Percentiles rank a stretch among this genome's conserved stretches.
Conservation (phyloP, 1,284 basidiomycete genomes). For the Thecaphora frezii region DNA sequence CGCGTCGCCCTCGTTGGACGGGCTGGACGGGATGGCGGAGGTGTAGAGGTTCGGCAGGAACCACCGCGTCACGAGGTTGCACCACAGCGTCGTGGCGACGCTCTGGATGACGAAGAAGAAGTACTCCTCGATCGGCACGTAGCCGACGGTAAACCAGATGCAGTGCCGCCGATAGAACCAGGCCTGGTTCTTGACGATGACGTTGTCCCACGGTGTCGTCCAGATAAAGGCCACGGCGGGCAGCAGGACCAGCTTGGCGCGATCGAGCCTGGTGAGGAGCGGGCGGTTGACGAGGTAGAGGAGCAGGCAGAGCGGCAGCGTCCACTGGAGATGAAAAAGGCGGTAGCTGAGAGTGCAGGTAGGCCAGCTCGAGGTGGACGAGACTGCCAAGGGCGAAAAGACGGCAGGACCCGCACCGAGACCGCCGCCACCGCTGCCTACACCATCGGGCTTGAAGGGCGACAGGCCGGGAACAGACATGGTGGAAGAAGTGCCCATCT, state of each 20-base stretch:
- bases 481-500: too few relatives aligned
- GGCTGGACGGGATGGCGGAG: neutral
- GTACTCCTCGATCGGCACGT: constrained; percentile 52
- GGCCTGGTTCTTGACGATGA: constrained; percentile 43
- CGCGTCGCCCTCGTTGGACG: neutral
- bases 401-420: too few relatives aligned
- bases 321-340: constrained; percentile 46
- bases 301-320: constrained; percentile 34
- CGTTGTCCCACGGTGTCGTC: constrained; percentile 54
- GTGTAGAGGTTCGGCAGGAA: constrained; percentile 29
- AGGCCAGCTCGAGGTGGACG: constrained; percentile 18
- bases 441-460: too few relatives aligned
- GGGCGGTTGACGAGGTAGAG: constrained; percentile 37
- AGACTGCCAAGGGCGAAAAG: neutral
- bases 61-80: constrained; percentile 47
- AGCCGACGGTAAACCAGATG: constrained; percentile 47
- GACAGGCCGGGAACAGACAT: too few relatives aligned
- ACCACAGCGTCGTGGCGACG: constrained; percentile 46
- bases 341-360: constrained; percentile 45
- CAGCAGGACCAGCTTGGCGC: constrained; percentile 42
- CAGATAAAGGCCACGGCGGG: constrained; percentile 50
- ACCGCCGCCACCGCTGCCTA: too few relatives aligned
- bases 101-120: constrained; percentile 54
- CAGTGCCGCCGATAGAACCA: constrained; percentile 49
- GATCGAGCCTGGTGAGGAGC: constrained; percentile 44